A percentile compares a stretch with the other conserved stretches of the same genome.
Conservation (phyloP, 345 rosid species). For the Conringia planisiliqua region DNA sequence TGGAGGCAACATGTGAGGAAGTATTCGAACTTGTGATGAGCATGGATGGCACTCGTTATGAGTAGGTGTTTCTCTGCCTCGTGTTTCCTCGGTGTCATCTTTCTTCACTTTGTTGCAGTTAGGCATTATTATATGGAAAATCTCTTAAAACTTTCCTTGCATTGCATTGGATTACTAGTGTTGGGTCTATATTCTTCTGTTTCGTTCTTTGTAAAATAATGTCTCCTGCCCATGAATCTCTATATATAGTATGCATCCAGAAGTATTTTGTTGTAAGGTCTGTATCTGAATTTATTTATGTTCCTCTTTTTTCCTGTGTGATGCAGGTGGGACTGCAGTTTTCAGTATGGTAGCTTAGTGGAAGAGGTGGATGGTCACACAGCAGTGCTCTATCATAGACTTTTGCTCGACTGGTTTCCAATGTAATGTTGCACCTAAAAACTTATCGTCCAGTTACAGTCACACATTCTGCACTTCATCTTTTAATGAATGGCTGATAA, state of each 20-base stretch:
- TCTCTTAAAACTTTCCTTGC: neutral
- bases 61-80: constrained; percentile 60
- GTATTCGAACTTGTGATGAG: constrained; percentile 97
- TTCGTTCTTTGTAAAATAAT: neutral
- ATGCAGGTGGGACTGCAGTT: constrained; percentile 98
- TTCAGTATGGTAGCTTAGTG: constrained; percentile 89
- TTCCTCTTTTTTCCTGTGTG: constrained; percentile 13
- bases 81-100: neutral
- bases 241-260: neutral
- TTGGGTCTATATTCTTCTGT: neutral
- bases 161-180: neutral
- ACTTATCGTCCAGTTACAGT: neutral
- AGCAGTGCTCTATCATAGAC: constrained; percentile 91
- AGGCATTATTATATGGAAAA: neutral
- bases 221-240: neutral
- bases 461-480: neutral
- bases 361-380: constrained; percentile 99
- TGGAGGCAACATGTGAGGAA: constrained; percentile 97
- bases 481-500: neutral
- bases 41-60: constrained; percentile 99
- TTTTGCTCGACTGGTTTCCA: constrained; percentile 97
- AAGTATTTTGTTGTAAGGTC: neutral
- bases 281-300: neutral
- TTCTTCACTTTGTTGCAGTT: neutral
- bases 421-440: constrained; percentile 45